Conservation (phyloP, 1,139 yeast species). For the Suhomyces chickasaworum region DNA sequence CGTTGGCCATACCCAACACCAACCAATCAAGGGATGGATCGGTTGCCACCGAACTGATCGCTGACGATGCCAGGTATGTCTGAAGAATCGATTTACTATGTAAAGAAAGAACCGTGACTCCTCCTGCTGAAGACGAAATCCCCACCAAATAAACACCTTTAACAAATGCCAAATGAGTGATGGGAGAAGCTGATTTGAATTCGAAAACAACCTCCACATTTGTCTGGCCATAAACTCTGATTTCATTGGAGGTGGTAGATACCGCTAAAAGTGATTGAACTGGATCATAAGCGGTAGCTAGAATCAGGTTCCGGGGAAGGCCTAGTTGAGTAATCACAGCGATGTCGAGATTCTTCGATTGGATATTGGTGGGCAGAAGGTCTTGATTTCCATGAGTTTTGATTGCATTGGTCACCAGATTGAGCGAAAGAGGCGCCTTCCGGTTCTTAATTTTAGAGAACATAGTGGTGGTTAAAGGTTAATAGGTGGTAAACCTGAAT, state of each 20-base stretch:
- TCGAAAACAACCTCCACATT: conserved; percentile 75
- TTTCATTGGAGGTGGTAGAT: conserved; percentile 67
- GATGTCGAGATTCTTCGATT: conserved; percentile 39
- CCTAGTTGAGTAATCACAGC: conserved; percentile 43
- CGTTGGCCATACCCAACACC: conserved; percentile 77
- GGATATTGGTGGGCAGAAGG: conserved; percentile 43
- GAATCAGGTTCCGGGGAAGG: conserved; percentile 44
- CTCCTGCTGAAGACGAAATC: conserved; percentile 51
- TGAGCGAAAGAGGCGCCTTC: conserved; percentile 51
- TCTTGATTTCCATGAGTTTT: conserved; percentile 46
- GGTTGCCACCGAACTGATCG: conserved; percentile 64
- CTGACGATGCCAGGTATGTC: conserved; percentile 59
- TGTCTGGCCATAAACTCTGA: conserved; percentile 82
- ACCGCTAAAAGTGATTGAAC: conserved; percentile 84
- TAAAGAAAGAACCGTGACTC: conserved; percentile 69
- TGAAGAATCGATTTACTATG: conserved; percentile 61
- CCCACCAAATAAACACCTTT: conserved; percentile 82
- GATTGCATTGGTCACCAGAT: conserved; percentile 55
- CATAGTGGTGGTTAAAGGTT: conserved; percentile 29
- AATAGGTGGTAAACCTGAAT: too few species aligned
- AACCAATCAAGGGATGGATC: conserved; percentile 93
- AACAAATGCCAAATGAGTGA: conserved; percentile 62
- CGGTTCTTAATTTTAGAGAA: conserved; percentile 48
- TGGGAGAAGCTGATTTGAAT: conserved; percentile 51
- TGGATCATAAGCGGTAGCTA: conserved; percentile 80